Percentiles rank a stretch among this genome's conserved stretches.
Evolutionary conservation across 768 basidiomycete genomes (phyloP).

Genomic region (Hericium rajendrae): DNA sequence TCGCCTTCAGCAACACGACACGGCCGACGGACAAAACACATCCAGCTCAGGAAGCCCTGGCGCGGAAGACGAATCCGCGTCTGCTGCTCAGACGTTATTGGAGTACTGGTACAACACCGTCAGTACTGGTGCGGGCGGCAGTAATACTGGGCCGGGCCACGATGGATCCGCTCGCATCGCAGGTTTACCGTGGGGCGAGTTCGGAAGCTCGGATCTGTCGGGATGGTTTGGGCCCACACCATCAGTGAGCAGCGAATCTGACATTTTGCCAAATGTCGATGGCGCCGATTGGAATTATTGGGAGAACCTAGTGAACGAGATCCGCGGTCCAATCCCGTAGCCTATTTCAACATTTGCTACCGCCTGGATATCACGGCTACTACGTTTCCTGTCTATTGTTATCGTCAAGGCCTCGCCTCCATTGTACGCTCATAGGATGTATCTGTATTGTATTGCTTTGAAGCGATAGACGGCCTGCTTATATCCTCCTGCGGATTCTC

Average conservation of each 20-base stretch:
- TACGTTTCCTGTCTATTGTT: neutral
- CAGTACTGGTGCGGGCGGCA: constrained; percentile 39
- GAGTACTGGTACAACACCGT: constrained; percentile 85
- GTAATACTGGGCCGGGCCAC: constrained; percentile 7
- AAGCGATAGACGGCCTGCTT: neutral
- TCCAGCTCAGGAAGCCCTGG: constrained; percentile 59
- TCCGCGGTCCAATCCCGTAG: constrained; percentile 10
- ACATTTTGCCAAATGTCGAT: constrained; percentile 3
- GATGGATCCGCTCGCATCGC: constrained; percentile 28
- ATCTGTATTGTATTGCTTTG: neutral
- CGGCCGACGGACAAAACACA: constrained; percentile 40
- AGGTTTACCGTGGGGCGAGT: constrained; percentile 15
- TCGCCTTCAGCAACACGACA: constrained; percentile 44
- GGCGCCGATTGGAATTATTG: constrained; percentile 13
- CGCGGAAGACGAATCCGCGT: constrained; percentile 55
- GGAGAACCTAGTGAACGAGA: constrained; percentile 16
- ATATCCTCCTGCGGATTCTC: too few relatives aligned
- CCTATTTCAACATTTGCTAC: neutral
- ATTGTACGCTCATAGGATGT: neutral
- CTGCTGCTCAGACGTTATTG: constrained; percentile 62
- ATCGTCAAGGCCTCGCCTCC: neutral
- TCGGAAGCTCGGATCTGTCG: constrained; percentile 12
- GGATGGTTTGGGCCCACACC: constrained; percentile 13
- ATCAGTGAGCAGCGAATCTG: neutral
- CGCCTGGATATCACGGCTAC: neutral